phyloP scores from a whole-genome alignment of 1,139 yeast species.

The Hanseniaspora uvarum region DNA sequence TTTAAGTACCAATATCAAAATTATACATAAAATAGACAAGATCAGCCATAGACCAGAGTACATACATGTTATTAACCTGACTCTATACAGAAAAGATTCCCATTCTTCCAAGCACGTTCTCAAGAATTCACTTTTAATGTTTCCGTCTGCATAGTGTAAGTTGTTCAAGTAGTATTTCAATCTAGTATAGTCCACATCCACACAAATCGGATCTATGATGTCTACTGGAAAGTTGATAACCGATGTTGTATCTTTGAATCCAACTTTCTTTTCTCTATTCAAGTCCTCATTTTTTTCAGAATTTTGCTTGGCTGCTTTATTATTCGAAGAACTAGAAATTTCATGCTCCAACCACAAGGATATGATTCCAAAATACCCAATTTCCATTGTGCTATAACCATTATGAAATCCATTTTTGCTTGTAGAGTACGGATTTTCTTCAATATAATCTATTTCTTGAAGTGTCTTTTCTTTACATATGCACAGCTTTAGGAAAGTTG shows the following conservation, averaged over 20 bases:
- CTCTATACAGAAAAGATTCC: background rate
- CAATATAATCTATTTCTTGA: background rate
- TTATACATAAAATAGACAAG: background rate
- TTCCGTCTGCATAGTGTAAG: background rate
- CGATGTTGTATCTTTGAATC: background rate
- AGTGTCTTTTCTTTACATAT: background rate
- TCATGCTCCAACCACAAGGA: constrained; percentile 1
- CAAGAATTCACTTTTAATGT: background rate
- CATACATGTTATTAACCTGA: background rate
- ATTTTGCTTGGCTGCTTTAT: too few relatives aligned
- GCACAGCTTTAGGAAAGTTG: background rate
- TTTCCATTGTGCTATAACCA: background rate
- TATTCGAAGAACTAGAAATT: background rate
- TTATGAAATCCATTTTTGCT: background rate
- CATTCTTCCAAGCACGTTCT: background rate
- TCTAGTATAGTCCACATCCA: constrained; percentile 14
- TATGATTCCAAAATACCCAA: constrained; percentile 11
- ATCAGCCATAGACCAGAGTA: background rate
- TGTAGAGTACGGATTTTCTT: background rate
- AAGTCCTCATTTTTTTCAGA: background rate
- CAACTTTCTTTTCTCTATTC: constrained; percentile 7
- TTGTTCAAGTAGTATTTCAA: constrained; percentile 10
- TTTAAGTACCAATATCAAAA: background rate
- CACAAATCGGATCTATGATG: background rate
- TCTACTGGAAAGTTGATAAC: background rate